A percentile compares a stretch with the other conserved stretches of the same genome.
Evolutionary conservation across 371 early-diverging fungal genomes (phyloP).

Genomic region (Circinella umbellata): DNA sequence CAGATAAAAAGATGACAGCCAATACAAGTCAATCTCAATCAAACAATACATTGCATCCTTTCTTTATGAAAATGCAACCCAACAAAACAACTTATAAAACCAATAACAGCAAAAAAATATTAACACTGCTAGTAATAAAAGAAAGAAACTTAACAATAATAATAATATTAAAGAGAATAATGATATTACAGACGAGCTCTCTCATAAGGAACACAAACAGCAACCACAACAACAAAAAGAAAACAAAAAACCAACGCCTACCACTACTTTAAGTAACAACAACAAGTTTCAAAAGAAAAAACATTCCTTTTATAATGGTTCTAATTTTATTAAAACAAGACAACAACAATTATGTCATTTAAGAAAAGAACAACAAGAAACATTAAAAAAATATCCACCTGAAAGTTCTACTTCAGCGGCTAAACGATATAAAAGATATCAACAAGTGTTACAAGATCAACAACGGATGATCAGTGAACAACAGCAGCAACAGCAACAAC

Average conservation of each 20-base stretch:
- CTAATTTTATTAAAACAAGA: background rate
- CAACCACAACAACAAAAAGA: background rate
- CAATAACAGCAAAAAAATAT: background rate
- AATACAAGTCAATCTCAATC: background rate
- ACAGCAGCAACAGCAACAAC: background rate
- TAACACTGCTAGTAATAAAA: no score
- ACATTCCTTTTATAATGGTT: background rate
- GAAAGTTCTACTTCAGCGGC: slow-evolving; percentile 12
- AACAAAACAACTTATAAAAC: slow-evolving; percentile 1
- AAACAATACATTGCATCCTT: background rate
- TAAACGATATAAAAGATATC: slow-evolving; percentile 13
- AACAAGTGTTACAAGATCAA: slow-evolving; percentile 1
- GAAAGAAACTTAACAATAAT: background rate
- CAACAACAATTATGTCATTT: background rate
- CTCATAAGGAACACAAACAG: background rate
- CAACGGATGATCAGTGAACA: background rate
- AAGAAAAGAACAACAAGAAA: background rate
- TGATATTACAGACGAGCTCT: no score
- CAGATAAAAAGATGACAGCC: background rate
- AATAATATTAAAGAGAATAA: background rate
- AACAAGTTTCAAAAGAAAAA: background rate
- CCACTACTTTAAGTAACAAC: background rate
- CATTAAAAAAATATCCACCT: background rate
- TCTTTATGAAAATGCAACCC: slow-evolving; percentile 4
- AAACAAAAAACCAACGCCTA: background rate